phyloP scores from a whole-genome alignment of 805 yeast genomes.

The Hanseniaspora mollemarum region DNA sequence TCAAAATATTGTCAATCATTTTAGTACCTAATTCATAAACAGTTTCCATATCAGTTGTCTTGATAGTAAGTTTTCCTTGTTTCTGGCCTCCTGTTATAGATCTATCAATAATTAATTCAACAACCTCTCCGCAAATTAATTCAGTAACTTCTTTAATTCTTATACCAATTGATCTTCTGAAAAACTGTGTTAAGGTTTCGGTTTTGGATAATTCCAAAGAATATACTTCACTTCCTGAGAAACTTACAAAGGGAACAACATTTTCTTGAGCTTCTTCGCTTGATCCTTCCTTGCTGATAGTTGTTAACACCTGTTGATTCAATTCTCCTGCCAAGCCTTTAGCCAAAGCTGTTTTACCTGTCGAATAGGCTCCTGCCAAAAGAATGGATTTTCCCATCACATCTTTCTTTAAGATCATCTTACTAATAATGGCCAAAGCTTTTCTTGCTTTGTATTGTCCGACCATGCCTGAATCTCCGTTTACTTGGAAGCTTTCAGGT shows the following conservation, averaged over 20 bases:
- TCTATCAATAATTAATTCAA: conserved; percentile 88
- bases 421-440: conserved; percentile 89
- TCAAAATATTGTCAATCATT: conserved; percentile 87
- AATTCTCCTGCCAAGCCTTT: conserved; percentile 76
- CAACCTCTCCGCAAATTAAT: conserved; percentile 96
- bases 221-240: conserved; percentile 88
- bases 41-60: conserved; percentile 97
- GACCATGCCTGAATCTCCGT: conserved; percentile 85
- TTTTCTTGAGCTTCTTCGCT: conserved; percentile 11
- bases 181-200: conserved; percentile 91
- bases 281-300: conserved; percentile 23
- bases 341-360: conserved; percentile 97
- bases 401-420: conserved; percentile 85
- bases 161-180: conserved; percentile 89
- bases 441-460: conserved; percentile 91
- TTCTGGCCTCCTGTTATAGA: conserved; percentile 95
- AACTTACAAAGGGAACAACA: conserved; percentile 80
- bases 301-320: conserved; percentile 35
- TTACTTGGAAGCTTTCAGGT: conserved; percentile 42
- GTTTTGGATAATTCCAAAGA: conserved; percentile 89
- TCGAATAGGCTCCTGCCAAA: conserved; percentile 96
- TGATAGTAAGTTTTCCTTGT: conserved; percentile 94
- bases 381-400: conserved; percentile 95
- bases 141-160: conserved; percentile 95
- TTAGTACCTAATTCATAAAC: conserved; percentile 88